A percentile compares a stretch with the other conserved stretches of the same genome.
Evolutionary conservation across 2,329 filamentous ascomycete genomes (phyloP).

Genomic region (Aureobasidium subglaciale): DNA sequence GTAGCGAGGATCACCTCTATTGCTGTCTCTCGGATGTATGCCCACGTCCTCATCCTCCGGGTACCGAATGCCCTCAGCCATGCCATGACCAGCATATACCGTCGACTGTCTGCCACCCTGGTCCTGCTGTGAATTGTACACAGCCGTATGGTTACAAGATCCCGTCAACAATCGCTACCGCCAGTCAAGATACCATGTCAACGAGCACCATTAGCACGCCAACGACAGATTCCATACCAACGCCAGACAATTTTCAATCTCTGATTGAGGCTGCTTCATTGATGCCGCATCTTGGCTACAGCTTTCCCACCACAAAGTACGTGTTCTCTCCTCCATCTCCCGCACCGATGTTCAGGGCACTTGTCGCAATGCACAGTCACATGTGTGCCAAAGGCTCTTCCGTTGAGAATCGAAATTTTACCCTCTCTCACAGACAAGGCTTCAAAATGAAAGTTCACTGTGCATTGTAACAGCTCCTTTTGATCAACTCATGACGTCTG

Average conservation of each 20-base stretch:
- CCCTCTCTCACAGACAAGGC: no score
- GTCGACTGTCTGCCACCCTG: not conserved
- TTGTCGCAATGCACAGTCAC: no score
- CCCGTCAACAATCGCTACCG: not conserved
- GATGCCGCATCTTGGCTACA: not conserved
- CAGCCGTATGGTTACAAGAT: conserved; percentile 1
- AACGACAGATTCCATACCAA: conserved; percentile 6
- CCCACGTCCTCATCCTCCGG: conserved; percentile 1
- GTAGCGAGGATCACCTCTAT: conserved; percentile 5
- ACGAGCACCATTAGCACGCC: conserved; percentile 16
- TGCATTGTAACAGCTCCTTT: no score
- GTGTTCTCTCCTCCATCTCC: no score
- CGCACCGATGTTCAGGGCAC: no score
- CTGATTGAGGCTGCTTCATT: conserved; percentile 12
- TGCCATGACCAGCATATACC: not conserved
- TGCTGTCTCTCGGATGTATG: conserved; percentile 15
- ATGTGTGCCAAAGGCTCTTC: no score
- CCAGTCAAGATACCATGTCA: conserved; percentile 7
- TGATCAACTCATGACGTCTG: no score
- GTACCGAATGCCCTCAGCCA: not conserved
- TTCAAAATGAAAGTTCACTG: no score
- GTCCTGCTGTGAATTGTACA: not conserved
- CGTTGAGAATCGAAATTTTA: no score
- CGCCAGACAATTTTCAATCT: conserved; percentile 12
- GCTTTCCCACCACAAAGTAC: not conserved